Percentiles rank a stretch among this genome's conserved stretches.
phyloP scores from a whole-genome alignment of 1,284 basidiomycete species.

The Malassezia obtusa region DNA sequence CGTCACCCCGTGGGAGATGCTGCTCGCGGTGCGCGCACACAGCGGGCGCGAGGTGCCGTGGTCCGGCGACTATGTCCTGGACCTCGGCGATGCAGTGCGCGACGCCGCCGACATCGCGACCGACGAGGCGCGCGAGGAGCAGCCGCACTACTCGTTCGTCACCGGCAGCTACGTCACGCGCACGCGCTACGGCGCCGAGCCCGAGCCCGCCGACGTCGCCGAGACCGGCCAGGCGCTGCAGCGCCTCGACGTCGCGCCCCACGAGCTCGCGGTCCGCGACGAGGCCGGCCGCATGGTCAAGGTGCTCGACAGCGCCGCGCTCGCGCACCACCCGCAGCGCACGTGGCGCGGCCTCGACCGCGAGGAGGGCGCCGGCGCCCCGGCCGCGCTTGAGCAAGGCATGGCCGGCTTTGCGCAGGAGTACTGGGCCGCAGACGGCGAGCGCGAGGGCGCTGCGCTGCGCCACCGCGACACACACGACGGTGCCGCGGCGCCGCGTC shows the following conservation, averaged over 20 bases:
- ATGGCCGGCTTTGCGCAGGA: conserved; percentile 78
- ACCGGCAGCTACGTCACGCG: conserved; percentile 76
- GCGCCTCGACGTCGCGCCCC: conserved; percentile 2
- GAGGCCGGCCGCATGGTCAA: conserved; percentile 54
- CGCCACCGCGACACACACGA: too few relatives aligned
- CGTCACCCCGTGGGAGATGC: conserved; percentile 85
- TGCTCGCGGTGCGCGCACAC: conserved; percentile 59
- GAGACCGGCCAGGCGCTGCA: neutral
- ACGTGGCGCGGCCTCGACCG: conserved; percentile 76
- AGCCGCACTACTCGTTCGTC: conserved; percentile 63
- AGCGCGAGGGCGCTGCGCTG: conserved; percentile 15
- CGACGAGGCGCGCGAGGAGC: conserved; percentile 36
- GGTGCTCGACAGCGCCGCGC: conserved; percentile 46
- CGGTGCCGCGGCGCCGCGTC: too few relatives aligned
- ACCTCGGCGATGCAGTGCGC: conserved; percentile 53
- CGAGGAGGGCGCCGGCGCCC: conserved; percentile 67
- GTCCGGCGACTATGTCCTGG: conserved; percentile 71
- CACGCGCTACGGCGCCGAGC: conserved; percentile 56
- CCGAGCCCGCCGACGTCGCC: neutral
- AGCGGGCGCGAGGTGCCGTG: conserved; percentile 51
- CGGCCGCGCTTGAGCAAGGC: conserved; percentile 74
- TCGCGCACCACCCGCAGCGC: conserved; percentile 60
- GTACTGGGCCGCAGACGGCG: conserved; percentile 54
- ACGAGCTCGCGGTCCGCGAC: conserved; percentile 56
- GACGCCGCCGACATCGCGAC: conserved; percentile 18